phyloP scores from a whole-genome alignment of 2,329 filamentous ascomycete species.

The Curvularia verruculosa region DNA sequence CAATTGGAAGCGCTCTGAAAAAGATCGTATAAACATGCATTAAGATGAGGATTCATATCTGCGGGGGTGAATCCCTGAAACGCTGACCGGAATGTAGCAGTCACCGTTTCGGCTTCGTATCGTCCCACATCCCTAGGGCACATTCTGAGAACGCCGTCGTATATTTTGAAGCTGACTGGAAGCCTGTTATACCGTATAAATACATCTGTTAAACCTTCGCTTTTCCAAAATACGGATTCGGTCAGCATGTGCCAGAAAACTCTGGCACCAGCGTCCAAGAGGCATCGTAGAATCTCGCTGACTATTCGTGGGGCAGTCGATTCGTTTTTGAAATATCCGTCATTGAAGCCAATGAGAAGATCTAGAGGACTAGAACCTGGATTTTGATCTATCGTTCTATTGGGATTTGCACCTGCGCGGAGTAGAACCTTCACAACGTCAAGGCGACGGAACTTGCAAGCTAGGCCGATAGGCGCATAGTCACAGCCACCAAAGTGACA shows the following conservation, averaged over 20 bases:
- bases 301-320: background rate
- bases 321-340: background rate
- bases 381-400: background rate
- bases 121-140: too few relatives aligned
- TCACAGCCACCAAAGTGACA: background rate
- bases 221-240: background rate
- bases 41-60: background rate
- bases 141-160: too few relatives aligned
- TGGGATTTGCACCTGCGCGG: background rate
- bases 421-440: background rate
- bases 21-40: rapidly evolving
- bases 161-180: too few relatives aligned
- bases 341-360: background rate
- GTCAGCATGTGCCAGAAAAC: rapidly evolving
- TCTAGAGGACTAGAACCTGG: background rate
- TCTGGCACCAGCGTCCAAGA: background rate
- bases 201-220: background rate
- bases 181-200: background rate
- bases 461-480: background rate
- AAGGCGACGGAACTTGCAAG: background rate
- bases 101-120: too few relatives aligned
- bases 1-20: background rate
- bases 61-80: background rate
- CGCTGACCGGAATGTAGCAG: background rate
- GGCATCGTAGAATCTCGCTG: background rate